These are phyloP conservation scores for Plectranthus barbatus DNA, from an alignment of 257 asterid species.

Conservation along the genomic window DNA sequence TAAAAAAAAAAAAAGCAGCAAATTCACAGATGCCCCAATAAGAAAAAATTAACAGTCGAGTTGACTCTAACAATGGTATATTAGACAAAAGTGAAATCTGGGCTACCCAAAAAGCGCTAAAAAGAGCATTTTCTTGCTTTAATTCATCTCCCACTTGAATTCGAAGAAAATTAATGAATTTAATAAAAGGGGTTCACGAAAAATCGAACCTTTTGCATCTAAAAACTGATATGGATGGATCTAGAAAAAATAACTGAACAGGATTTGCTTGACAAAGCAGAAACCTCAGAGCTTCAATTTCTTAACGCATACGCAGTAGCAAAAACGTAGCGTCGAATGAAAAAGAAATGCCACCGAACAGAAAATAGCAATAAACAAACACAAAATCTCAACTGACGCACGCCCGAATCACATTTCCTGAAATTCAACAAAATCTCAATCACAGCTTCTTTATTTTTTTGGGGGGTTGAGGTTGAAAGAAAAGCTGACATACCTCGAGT, in stretches of 20 bases:
- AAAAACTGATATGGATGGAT: neutral
- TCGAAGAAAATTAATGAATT: neutral
- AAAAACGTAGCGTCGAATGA: conserved; percentile 13
- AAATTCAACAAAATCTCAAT: conserved; percentile 3
- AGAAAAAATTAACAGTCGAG: neutral
- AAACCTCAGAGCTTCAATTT: neutral
- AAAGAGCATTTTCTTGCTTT: neutral
- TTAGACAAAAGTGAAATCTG: conserved; percentile 9
- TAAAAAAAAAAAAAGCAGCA: conserved; percentile 14
- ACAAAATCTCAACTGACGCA: conserved; percentile 6
- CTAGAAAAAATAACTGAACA: neutral
- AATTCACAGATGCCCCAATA: conserved; percentile 12
- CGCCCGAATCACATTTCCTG: neutral
- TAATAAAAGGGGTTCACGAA: neutral
- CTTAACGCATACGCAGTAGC: conserved; percentile 6
- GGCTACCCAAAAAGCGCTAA: conserved; percentile 2
- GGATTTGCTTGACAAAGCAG: conserved; percentile 21
- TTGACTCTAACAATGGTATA: conserved; percentile 10
- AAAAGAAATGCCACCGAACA: conserved; percentile 25
- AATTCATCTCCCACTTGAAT: neutral
- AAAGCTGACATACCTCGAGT: conserved; percentile 12
- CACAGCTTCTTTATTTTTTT: neutral
- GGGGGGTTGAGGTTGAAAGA: neutral
- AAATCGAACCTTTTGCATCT: neutral
- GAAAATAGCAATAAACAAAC: neutral